Base-by-base conservation (phyloP, 2,329 filamentous ascomycete genomes). In the Uncinocarpus reesii region DNA sequence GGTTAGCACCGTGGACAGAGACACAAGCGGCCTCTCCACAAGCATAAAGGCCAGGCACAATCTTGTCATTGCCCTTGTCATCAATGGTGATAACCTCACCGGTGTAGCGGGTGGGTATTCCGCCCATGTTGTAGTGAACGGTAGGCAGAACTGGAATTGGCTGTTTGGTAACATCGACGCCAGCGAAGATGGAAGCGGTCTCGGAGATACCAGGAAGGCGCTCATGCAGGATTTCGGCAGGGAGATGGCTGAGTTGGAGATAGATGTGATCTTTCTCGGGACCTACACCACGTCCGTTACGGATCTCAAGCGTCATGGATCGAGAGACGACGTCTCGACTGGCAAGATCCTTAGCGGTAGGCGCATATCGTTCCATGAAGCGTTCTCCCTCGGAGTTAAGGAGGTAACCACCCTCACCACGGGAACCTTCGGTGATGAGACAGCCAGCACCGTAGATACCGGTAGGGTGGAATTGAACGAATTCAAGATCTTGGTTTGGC, bases 71-170 rank as follows among this genome's bases (percentile, higher is more conserved):
- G 57, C 92, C 92, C 53, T 79, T 68, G 64, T 85, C 83, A 59
- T 95, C 87, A 45, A 94, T 75, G 15, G 87, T 93, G 58, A 98
- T 71, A 53, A 96, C 92, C 73, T 98, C 88, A 69, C 92, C 90
- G 54, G 87, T 95, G 78, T 95, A 96, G 64, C 86, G 87, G 58
- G 92, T 96, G 45, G 90, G 90, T 59, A 98, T 95, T 78, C 92
- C 90, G 71, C 90, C 90, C 92, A 96, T 98, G 79, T 95, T 95
- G 79, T 98, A 98, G 77, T 98, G 89, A 58, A 95, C 90, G 37
- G 90, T 96, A 50, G 90, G 90, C 54, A 96, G 77, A 57, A 96
- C 90, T 53, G 90, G 90, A 59, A 96, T 96, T 56, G 90, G 90
- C 72, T 95, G 86, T 76, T 95, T 95, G 64, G 82, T 84, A 58